Evolutionary conservation across 2,329 filamentous ascomycete species (phyloP), one percentile per base, ranked within the genome.

Genomic region (Penicillium sclerotiorum): DNA sequence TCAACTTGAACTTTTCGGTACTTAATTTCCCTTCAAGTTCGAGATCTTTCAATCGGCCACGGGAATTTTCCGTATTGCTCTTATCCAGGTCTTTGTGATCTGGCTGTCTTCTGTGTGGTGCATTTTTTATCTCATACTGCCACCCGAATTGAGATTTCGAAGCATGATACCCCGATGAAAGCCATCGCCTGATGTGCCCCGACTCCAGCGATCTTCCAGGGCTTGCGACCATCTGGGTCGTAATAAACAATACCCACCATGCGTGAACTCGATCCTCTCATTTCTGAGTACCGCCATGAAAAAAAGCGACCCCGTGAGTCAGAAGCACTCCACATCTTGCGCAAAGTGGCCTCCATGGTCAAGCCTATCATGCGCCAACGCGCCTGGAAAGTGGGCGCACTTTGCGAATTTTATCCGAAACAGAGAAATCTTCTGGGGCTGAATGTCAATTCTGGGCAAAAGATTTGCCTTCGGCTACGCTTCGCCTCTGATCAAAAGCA

Each of bases 361-460:
- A 96, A 96, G 69, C 93, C 93, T 15, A 89, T 97, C 55, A 97
- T 97, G 92, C 82, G 90, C 57, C 90, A 90, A 40, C 84, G 89
- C 36, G 80, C 80, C 47, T 97, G 91, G 89, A 86, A 78, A 55
- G 89, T 97, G 27, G 80, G 81, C 22, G 83, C 88, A 40, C 80
- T 97, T 13, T 84, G 86, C 41, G 93, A 97, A 68, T 96, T 97
- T 72, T 88, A 89, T 52, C 93, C 93, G 1, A 77, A 83, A 11
- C 80, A 94, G 60, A 72, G 77, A 25, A 88, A 88, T 58, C 77
- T 96, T 1, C 74, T 95, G 33, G 92, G 89, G 79, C 73, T 96
- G 21, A 96, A 97, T 62, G 78, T 88, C 60, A 89, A 93, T 63
- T 73, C 73, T 15, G 91, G 90, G 5, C 79, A 86, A 64, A 87